These are phyloP conservation scores for Spongispora temasekensis DNA, from an alignment of 1,284 basidiomycete genomes.

Conservation along the genomic window DNA sequence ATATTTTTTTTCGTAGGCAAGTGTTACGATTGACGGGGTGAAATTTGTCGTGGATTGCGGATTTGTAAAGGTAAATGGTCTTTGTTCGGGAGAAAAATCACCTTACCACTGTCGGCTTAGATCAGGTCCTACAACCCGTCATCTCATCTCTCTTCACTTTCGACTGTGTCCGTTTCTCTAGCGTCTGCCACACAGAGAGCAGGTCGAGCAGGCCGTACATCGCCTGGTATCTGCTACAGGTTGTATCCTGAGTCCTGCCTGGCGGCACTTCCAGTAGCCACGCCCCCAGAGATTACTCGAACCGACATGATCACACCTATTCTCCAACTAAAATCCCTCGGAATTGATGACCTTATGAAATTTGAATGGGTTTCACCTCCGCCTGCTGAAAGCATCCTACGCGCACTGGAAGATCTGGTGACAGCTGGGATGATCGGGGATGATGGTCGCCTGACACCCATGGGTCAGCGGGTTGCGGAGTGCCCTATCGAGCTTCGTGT, in stretches of 20 bases:
- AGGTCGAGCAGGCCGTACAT: slow-evolving; percentile 89
- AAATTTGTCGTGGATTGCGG: slow-evolving; percentile 96
- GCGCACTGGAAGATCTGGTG: slow-evolving; percentile 77
- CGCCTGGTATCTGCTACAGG: slow-evolving; percentile 90
- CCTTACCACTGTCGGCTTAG: slow-evolving; percentile 41
- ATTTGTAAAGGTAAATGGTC: slow-evolving; percentile 78
- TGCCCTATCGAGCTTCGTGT: slow-evolving; percentile 76
- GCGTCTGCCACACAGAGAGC: slow-evolving; percentile 89
- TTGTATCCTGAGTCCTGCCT: slow-evolving; percentile 77
- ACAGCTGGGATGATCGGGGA: slow-evolving; percentile 73
- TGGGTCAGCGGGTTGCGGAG: slow-evolving; percentile 75
- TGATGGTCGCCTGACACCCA: slow-evolving; percentile 62
- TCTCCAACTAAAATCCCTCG: slow-evolving; percentile 90
- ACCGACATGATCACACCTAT: slow-evolving; percentile 88
- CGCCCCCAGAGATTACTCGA: slow-evolving; percentile 87
- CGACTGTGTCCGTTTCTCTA: slow-evolving; percentile 76
- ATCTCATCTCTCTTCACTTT: slow-evolving; percentile 79
- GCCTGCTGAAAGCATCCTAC: slow-evolving; percentile 81
- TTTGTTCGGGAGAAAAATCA: neutral
- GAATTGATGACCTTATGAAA: slow-evolving; percentile 93
- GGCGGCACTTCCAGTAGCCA: slow-evolving; percentile 60
- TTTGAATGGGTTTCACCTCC: slow-evolving; percentile 94
- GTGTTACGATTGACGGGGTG: slow-evolving; percentile 95
- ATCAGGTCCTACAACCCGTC: slow-evolving; percentile 84
- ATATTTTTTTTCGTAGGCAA: slow-evolving; percentile 68